These are phyloP conservation scores for Arthromyces matolae DNA, from an alignment of 768 basidiomycete genomes.

Conservation along the genomic window DNA sequence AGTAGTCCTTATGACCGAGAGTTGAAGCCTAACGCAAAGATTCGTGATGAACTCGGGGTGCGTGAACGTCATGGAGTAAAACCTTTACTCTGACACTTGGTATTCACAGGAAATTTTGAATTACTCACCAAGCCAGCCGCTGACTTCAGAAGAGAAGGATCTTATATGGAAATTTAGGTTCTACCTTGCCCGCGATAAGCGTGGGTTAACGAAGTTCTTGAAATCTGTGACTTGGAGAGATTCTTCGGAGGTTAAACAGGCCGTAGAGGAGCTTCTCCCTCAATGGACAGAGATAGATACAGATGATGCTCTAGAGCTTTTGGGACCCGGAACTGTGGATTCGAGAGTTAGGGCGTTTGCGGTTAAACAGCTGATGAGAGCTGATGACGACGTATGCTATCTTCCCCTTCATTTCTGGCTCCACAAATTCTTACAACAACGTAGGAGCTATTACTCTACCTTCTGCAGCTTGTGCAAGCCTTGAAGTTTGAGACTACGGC, in stretches of 20 bases:
- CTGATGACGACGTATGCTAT: constrained; percentile 84
- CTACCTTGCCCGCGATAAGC: constrained; percentile 88
- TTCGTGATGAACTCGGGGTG: constrained; percentile 89
- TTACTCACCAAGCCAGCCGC: constrained; percentile 83
- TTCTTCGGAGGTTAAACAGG: constrained; percentile 93
- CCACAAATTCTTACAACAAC: constrained; percentile 2
- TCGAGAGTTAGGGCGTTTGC: constrained; percentile 93
- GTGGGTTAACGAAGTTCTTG: constrained; percentile 94
- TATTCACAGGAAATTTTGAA: constrained; percentile 75
- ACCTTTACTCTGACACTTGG: background rate
- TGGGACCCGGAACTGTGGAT: constrained; percentile 87
- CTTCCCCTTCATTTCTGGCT: background rate
- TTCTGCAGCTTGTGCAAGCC: constrained; percentile 95
- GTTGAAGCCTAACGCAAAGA: constrained; percentile 94
- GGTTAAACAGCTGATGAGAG: constrained; percentile 83
- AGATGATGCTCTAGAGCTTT: constrained; percentile 91
- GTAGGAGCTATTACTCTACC: constrained; percentile 88
- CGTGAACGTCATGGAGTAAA: constrained; percentile 21
- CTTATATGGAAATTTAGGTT: constrained; percentile 99
- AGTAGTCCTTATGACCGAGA: constrained; percentile 94
- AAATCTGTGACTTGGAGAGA: constrained; percentile 98
- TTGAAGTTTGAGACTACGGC: constrained; percentile 91
- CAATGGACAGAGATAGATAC: constrained; percentile 97
- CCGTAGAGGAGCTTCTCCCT: constrained; percentile 91
- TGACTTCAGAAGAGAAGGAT: constrained; percentile 92